Evolutionary conservation across 768 basidiomycete species (phyloP).

Genomic region (Phylloporus sp.): DNA sequence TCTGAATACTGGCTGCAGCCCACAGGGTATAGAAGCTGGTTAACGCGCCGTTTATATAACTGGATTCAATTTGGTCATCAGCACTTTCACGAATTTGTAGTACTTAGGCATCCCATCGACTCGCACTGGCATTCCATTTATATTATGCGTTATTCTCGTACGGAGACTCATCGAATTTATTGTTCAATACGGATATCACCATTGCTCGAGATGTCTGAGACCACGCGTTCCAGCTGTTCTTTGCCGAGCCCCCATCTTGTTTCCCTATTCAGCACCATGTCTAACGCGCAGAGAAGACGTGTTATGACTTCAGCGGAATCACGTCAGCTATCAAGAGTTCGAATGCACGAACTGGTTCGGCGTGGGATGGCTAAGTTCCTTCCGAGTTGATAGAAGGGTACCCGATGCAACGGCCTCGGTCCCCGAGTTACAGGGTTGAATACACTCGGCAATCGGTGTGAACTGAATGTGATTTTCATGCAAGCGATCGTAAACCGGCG

Average conservation of each 20-base stretch:
- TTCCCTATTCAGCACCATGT: neutral
- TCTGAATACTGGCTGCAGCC: neutral
- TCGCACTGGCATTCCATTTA: conserved; percentile 5
- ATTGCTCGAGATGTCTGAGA: neutral
- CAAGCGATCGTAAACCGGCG: neutral
- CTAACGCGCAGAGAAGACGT: neutral
- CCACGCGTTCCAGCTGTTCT: neutral
- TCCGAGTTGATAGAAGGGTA: neutral
- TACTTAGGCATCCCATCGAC: conserved; percentile 7
- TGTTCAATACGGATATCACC: neutral
- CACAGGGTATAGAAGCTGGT: conserved; percentile 1
- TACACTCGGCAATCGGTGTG: neutral
- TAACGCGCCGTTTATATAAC: neutral
- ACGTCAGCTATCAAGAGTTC: neutral
- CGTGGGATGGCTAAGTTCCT: conserved; percentile 6
- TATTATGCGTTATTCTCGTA: conserved; percentile 8
- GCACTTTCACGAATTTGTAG: conserved; percentile 6
- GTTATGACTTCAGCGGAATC: neutral
- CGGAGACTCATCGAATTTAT: neutral
- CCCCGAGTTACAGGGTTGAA: no score
- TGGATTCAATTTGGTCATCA: neutral
- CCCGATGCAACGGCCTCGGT: neutral
- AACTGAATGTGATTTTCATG: neutral
- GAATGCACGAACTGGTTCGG: neutral
- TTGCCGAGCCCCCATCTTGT: neutral